phyloP scores from a whole-genome alignment of 192 early-diverging fungal genomes.

The Backusella macrospora region DNA sequence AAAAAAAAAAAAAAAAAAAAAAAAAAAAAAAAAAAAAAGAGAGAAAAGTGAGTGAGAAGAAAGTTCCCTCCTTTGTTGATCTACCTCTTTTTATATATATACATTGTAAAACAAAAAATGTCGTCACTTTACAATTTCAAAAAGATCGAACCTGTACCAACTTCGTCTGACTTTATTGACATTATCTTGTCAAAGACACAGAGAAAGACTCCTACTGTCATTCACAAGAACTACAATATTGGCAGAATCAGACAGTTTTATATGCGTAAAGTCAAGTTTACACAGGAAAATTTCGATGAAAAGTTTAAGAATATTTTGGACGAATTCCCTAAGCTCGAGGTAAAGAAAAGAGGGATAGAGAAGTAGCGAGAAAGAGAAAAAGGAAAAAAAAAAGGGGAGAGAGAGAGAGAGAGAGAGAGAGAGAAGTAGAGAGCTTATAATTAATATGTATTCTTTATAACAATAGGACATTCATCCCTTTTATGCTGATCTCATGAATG shows the following conservation, averaged over 20 bases:
- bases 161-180: slow-evolving; percentile 92
- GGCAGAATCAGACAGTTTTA: slow-evolving; percentile 97
- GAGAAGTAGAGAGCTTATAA: not conserved
- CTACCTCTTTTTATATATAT: not conserved
- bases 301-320: slow-evolving; percentile 90
- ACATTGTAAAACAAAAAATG: slow-evolving; percentile 8
- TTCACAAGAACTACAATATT: slow-evolving; percentile 98
- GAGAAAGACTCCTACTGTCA: slow-evolving; percentile 94
- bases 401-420: not conserved
- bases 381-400: not conserved
- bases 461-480: slow-evolving; percentile 97
- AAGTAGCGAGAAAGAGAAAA: not conserved
- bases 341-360: slow-evolving; percentile 40
- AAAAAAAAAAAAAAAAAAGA: slow-evolving; percentile 12
- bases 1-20: not conserved
- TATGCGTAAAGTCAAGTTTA: slow-evolving; percentile 99
- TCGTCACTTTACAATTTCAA: slow-evolving; percentile 96
- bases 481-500: slow-evolving; percentile 99
- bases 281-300: slow-evolving; percentile 96
- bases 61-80: not conserved
- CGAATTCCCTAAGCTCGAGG: slow-evolving; percentile 98
- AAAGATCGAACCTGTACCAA: slow-evolving; percentile 93
- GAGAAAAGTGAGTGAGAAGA: not conserved
- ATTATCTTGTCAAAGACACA: slow-evolving; percentile 98
- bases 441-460: not conserved